phyloP scores from a whole-genome alignment of 805 yeast genomes.

The Pichia membranifaciens region DNA sequence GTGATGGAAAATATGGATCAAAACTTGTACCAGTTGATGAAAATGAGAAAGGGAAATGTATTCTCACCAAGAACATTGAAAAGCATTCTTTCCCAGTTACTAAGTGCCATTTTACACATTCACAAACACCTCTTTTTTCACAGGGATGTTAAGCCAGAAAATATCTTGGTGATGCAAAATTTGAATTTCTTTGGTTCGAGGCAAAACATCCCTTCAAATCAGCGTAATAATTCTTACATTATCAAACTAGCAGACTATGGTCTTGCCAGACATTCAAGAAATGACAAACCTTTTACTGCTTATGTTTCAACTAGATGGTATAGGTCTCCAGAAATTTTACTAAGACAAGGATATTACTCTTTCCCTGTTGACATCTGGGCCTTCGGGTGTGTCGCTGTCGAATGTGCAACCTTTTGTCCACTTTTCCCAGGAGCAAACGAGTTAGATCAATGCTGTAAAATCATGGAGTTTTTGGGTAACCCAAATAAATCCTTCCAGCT shows the following conservation, averaged over 20 bases:
- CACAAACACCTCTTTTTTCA: slow-evolving; percentile 68
- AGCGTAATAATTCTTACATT: slow-evolving; percentile 42
- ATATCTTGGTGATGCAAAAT: slow-evolving; percentile 65
- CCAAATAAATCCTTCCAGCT: slow-evolving; percentile 40
- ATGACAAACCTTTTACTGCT: slow-evolving; percentile 56
- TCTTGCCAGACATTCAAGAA: slow-evolving; percentile 55
- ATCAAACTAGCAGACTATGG: slow-evolving; percentile 81
- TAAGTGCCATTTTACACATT: slow-evolving; percentile 76
- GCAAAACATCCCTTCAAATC: slow-evolving; percentile 35
- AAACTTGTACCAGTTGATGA: slow-evolving; percentile 73
- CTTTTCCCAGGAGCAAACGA: slow-evolving; percentile 80
- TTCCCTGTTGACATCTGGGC: slow-evolving; percentile 83
- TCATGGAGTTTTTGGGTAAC: slow-evolving; percentile 64
- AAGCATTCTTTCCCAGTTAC: slow-evolving; percentile 64
- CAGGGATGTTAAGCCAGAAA: slow-evolving; percentile 92
- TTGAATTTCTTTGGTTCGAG: slow-evolving; percentile 44
- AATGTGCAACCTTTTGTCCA: slow-evolving; percentile 66
- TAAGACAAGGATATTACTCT: slow-evolving; percentile 57
- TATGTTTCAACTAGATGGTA: slow-evolving; percentile 86
- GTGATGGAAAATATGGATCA: slow-evolving; percentile 88
- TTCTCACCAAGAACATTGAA: slow-evolving; percentile 57
- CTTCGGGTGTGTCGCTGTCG: slow-evolving; percentile 73
- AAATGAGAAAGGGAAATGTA: slow-evolving; percentile 44
- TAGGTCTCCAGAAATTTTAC: slow-evolving; percentile 72
- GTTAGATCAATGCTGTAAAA: slow-evolving; percentile 69